Base-by-base conservation (phyloP, 352 stramenopile genomes). In the Globisporangium middletonii region DNA sequence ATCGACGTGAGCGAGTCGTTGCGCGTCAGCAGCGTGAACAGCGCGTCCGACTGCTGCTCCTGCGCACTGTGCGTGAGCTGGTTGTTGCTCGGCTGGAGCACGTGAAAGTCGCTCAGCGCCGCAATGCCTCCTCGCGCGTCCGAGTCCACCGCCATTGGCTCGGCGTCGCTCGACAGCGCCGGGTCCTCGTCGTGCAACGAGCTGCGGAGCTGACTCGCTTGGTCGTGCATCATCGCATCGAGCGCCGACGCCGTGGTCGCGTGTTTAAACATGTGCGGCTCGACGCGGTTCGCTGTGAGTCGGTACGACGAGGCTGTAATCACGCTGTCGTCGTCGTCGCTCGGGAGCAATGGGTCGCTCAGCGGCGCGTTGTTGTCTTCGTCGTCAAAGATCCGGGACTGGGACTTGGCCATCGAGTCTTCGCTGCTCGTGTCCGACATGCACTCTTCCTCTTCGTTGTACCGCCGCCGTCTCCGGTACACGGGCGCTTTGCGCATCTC, bases 341-440 rank as follows among this genome's bases (percentile, higher is more conserved):
- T 49, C 6, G 30, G 53, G 18, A 59, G 16, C 33, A 16, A 9
- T 43, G 43, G 33, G 28, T 55, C 46, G 18, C 30, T 50, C 8
- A 54, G 49, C 46, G 44, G 46, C 2, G 30, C 42, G 28, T 61
- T 61, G 55, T 61, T 61, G 44, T 61, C 55, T 15, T 55, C 55
- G 28, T 61, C 55, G 37, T 61, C 55, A 13, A 61, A 49, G 23
- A 42, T 47, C 43, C 59, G 63, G 2, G 64, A 72, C 18, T 61
- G 70, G 7, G 64, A 65, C 60, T 81, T 77, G 13, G 64, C 57
- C 15, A 75, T 43, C 4, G 60, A 70, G 6, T 59, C 64, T 53
- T 84, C 75, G 19, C 72, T 84, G 50, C 70, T 82, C 8, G 75
- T 77, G 55, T 84, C 68, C 5, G 75, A 84, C 60, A 84, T 81